Evolutionary conservation across 2,329 filamentous ascomycete species (phyloP).

Genomic region (Ophiostoma tasmaniense): DNA sequence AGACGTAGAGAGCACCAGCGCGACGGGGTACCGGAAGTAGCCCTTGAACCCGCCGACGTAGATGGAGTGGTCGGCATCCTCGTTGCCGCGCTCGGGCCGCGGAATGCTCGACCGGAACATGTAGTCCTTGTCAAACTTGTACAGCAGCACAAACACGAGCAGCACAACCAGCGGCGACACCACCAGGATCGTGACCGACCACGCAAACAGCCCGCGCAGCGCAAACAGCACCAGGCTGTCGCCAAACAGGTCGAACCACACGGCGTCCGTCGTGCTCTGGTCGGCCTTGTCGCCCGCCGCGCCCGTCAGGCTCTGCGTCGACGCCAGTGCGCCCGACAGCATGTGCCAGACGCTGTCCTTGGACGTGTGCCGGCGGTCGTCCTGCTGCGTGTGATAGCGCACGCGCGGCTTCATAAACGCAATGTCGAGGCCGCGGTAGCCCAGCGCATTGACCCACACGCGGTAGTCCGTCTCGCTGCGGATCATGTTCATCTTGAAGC

Average conservation of each 20-base stretch:
- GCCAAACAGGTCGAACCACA: slow-evolving; percentile 94
- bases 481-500: slow-evolving; percentile 70
- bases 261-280: slow-evolving; percentile 54
- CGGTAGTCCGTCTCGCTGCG: slow-evolving; percentile 84
- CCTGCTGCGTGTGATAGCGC: slow-evolving; percentile 84
- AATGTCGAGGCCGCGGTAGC: slow-evolving; percentile 80
- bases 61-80: slow-evolving; percentile 47
- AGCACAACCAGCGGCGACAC: slow-evolving; percentile 67
- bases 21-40: slow-evolving; percentile 73
- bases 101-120: slow-evolving; percentile 55
- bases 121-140: slow-evolving; percentile 74
- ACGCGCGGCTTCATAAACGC: slow-evolving; percentile 83
- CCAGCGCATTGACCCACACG: slow-evolving; percentile 68
- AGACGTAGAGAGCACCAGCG: slow-evolving; percentile 58
- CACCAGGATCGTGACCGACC: slow-evolving; percentile 76
- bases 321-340: slow-evolving; percentile 74
- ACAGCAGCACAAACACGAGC: slow-evolving; percentile 58
- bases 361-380: slow-evolving; percentile 75
- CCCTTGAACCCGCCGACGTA: slow-evolving; percentile 68
- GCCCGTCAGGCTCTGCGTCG: slow-evolving; percentile 56
- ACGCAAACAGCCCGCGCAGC: slow-evolving; percentile 76
- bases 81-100: slow-evolving; percentile 39
- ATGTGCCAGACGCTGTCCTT: slow-evolving; percentile 77
- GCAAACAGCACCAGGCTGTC: slow-evolving; percentile 67
- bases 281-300: slow-evolving; percentile 60